Percentiles rank a stretch among this genome's conserved stretches.
Evolutionary conservation across 1,284 basidiomycete genomes (phyloP).

Genomic region (Sanghuangporus weigelae): DNA sequence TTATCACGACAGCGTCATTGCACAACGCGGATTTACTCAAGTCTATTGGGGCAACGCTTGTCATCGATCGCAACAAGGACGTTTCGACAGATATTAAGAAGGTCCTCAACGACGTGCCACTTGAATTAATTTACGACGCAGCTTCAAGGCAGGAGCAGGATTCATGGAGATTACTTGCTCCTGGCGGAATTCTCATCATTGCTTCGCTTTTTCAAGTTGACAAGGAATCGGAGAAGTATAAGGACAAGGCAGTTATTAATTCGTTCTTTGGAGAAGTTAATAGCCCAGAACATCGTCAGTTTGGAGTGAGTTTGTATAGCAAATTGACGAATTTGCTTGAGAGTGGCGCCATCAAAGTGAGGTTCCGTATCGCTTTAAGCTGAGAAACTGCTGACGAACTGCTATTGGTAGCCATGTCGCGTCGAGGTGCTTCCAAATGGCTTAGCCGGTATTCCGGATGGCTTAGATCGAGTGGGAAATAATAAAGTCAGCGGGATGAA

Average conservation of each 20-base stretch:
- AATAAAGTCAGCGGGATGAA: conserved; percentile 44
- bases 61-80: conserved; percentile 38
- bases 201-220: not conserved
- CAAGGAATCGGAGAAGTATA: not conserved
- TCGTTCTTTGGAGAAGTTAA: conserved; percentile 6
- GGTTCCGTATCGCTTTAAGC: not conserved
- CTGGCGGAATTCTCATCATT: conserved; percentile 18
- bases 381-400: not conserved
- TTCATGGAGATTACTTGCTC: conserved; percentile 20
- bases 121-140: conserved; percentile 38
- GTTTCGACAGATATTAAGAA: conserved; percentile 28
- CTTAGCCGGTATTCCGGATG: conserved; percentile 38
- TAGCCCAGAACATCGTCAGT: not conserved
- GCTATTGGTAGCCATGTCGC: conserved; percentile 30
- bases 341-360: conserved; percentile 9
- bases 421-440: conserved; percentile 43
- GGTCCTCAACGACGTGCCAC: conserved; percentile 23
- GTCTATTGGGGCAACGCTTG: conserved; percentile 47
- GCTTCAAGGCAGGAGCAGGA: conserved; percentile 18
- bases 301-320: conserved; percentile 13
- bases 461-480: conserved; percentile 36
- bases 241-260: not conserved
- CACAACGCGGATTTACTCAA: conserved; percentile 40
- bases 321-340: conserved; percentile 9
- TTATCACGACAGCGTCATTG: conserved; percentile 47